Conservation (phyloP, 2,329 filamentous ascomycete species). For the Phialocephala subalpina region DNA sequence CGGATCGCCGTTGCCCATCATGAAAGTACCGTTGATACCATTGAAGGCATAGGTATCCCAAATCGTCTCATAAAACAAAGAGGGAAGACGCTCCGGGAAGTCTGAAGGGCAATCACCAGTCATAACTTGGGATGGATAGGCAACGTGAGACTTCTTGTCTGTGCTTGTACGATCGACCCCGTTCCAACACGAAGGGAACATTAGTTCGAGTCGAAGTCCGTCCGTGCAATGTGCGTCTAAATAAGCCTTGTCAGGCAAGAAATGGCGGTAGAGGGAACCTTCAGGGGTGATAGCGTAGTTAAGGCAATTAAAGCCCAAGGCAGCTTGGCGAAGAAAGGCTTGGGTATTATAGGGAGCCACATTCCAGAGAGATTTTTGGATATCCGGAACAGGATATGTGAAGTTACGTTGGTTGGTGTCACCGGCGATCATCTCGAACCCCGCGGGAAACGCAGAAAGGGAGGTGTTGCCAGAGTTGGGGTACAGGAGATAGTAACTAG, state of each 20-base stretch:
- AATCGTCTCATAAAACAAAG: conserved; percentile 87
- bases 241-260: conserved; percentile 79
- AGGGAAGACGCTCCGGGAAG: conserved; percentile 73
- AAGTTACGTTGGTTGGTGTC: conserved; percentile 74
- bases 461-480: conserved; percentile 61
- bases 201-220: conserved; percentile 82
- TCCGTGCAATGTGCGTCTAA: conserved; percentile 84
- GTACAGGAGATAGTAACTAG: conserved; percentile 85
- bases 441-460: conserved; percentile 76
- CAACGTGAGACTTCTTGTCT: conserved; percentile 72
- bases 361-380: conserved; percentile 75
- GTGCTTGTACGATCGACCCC: conserved; percentile 65
- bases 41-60: conserved; percentile 76
- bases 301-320: conserved; percentile 93
- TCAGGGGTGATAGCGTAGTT: conserved; percentile 68
- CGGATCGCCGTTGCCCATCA: conserved; percentile 80
- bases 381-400: conserved; percentile 70
- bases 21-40: conserved; percentile 71
- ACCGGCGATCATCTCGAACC: conserved; percentile 86
- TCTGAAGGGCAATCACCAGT: conserved; percentile 77
- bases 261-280: conserved; percentile 80
- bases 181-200: conserved; percentile 93
- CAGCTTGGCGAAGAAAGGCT: conserved; percentile 76
- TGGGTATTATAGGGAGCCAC: conserved; percentile 65
- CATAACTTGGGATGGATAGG: conserved; percentile 80